A percentile compares a stretch with the other conserved stretches of the same genome.
Evolutionary conservation across 805 yeast species (phyloP).

Genomic region (Ogataea pignaliae): DNA sequence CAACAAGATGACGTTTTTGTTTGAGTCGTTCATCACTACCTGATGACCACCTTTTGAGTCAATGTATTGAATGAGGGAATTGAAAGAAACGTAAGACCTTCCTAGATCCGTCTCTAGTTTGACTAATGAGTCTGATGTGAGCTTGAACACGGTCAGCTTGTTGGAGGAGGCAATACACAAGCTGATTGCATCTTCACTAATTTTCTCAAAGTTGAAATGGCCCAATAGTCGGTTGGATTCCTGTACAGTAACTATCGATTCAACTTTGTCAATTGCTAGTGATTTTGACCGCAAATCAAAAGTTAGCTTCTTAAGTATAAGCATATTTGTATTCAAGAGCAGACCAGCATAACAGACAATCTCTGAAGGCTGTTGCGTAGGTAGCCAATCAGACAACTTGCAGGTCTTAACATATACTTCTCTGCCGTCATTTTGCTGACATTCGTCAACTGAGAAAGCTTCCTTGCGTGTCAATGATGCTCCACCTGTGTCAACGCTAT

Average conservation of each 20-base stretch:
- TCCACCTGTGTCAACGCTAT: conserved; percentile 5
- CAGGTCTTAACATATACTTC: conserved; percentile 8
- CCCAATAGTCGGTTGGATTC: conserved; percentile 7
- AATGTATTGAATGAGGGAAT: conserved; percentile 11
- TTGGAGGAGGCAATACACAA: conserved; percentile 7
- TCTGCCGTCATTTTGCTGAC: background rate
- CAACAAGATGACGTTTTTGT: conserved; percentile 5
- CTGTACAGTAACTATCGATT: conserved; percentile 1
- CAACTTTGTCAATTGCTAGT: conserved; percentile 1
- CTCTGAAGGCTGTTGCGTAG: background rate
- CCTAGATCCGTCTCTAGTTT: background rate
- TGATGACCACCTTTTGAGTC: conserved; percentile 1
- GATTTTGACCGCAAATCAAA: background rate
- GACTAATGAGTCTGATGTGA: conserved; percentile 1
- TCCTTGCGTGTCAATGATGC: conserved; percentile 1
- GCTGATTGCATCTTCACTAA: conserved; percentile 1
- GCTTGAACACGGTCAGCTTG: conserved; percentile 1
- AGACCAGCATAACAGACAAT: conserved; percentile 7
- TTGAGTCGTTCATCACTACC: conserved; percentile 9
- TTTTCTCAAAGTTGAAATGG: conserved; percentile 6
- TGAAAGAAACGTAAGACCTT: conserved; percentile 9
- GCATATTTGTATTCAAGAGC: conserved; percentile 7
- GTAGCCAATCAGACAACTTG: conserved; percentile 14
- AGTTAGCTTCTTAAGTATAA: conserved; percentile 6
- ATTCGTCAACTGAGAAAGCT: no score